Conservation (phyloP, 306 rosid species). For the Cicer pinnatifidum region DNA sequence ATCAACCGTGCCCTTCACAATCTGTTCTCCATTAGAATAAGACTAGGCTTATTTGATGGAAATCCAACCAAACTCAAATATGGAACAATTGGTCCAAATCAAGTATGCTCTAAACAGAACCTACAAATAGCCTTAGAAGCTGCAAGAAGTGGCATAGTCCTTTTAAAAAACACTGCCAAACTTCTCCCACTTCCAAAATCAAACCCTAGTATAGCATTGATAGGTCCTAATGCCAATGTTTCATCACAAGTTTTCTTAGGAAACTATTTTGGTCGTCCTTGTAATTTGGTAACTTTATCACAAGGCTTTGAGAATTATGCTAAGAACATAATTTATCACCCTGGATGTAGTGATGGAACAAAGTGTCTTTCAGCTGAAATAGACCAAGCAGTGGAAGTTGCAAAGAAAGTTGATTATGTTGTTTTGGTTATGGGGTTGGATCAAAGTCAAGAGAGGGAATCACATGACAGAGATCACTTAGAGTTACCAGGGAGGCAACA, state of each 20-base stretch:
- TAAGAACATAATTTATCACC: conserved; percentile 50
- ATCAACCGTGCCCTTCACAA: conserved; percentile 82
- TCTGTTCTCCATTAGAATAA: conserved; percentile 74
- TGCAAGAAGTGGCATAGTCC: conserved; percentile 83
- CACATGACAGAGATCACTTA: conserved; percentile 60
- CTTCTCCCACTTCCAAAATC: conserved; percentile 76
- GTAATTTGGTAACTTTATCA: conserved; percentile 61
- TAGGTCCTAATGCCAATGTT: conserved; percentile 81
- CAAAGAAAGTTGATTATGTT: conserved; percentile 64
- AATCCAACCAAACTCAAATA: conserved; percentile 63
- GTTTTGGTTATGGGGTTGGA: conserved; percentile 86
- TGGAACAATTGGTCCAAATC: conserved; percentile 66
- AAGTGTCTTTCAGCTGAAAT: conserved; percentile 57
- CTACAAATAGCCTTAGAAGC: conserved; percentile 75
- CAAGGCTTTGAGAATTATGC: conserved; percentile 57
- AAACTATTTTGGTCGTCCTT: conserved; percentile 81
- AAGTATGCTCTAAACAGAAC: conserved; percentile 68
- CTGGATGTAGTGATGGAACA: conserved; percentile 61
- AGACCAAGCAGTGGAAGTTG: conserved; percentile 57
- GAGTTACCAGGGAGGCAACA: conserved; percentile 75
- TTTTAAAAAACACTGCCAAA: conserved; percentile 64
- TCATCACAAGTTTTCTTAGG: conserved; percentile 56
- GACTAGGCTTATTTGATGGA: conserved; percentile 84
- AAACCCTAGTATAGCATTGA: conserved; percentile 54
- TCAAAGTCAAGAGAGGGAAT: conserved; percentile 76